Evolutionary conservation across 108 stramenopile genomes (phyloP), one percentile per base, ranked within the genome.

Genomic region (Craspedostauros australis): DNA sequence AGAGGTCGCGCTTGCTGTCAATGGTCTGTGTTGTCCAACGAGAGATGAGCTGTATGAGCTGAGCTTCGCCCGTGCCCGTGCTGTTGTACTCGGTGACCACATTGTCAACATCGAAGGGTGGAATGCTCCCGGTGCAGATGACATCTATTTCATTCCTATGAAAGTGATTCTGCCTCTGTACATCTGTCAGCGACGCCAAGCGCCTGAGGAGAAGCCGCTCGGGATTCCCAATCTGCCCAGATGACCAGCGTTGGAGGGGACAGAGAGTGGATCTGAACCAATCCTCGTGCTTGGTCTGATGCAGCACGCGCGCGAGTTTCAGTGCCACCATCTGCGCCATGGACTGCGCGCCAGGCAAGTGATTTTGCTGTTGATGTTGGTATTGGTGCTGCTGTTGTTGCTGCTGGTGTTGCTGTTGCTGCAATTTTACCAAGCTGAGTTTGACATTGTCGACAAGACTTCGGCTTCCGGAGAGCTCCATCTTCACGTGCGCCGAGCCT

Each of bases 401-500:
- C n/a, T n/a, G n/a, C n/a, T n/a, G n/a, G n/a, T n/a, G n/a, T n/a
- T n/a, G n/a, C n/a, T n/a, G n/a, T n/a, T n/a, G n/a, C n/a, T n/a
- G n/a, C n/a, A n/a, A n/a, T n/a, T n/a, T n/a, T n/a, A n/a, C n/a
- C n/a, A n/a, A n/a, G n/a, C n/a, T n/a, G n/a, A n/a, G n/a, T n/a
- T 90, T 90, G 7, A 86, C 75, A 15, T 52, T 43, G 30, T 84
- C 77, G 14, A 90, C 62, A 37, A 86, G 82, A 15, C 57, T 50
- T 5, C 53, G 25, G 31, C 84, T 69, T 25, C 84, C 88, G 20
- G 77, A 82, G 12, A 90, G 56, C 56, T 83, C 84, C 19, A 90
- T 64, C 46, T 90, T 90, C 42, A 90, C 64, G 40, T 90, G 72
- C 7, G 88, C 88, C 7, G 64, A 63, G 5, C 88, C 88, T 6